Evolutionary conservation across 1,284 basidiomycete species (phyloP), one percentile per base, ranked within the genome.

Genomic region (Ceratobasidium sp.): DNA sequence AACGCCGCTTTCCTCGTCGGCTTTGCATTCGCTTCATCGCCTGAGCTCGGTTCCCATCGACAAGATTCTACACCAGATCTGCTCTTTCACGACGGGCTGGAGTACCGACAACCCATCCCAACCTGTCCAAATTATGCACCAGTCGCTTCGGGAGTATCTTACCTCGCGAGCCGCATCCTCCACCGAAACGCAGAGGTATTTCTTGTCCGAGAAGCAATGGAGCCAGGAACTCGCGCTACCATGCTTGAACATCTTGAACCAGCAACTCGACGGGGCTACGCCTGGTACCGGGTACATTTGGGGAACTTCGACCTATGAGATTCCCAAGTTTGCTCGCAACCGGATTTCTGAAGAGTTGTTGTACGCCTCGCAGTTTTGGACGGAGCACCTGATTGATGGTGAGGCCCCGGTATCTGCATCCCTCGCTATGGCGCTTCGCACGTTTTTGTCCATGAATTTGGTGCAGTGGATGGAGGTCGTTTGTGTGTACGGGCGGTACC

Each of bases 391-490:
- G 6, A 7, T 62, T 9, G 59, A 62, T 37, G 34, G 29, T 40
- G 59, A 62, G 59, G 19, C 37, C 8, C 46, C 46, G 13, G 46
- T 49, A 17, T 62, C 29, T 7, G 59, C 59, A 19, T 9, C 37
- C 8, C 59, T 40, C 19, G 19, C 25, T 37, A 37, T 37, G 32
- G 46, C 46, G 8, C 46, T 49, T 15, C 46, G 46, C 19, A 49
- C 46, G 15, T 49, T 49, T n/a, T n/a, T 49, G 15, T 15, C 46
- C 4, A n/a, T 15, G 46, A 49, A 49, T 15, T 57, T 57, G 54
- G 54, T 57, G 25, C 54, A 57, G 32, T 62, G 59, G 59, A 62
- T 62, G 32, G 59, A 62, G 59, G 9, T 62, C 40, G 37, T 62
- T 9, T n/a, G 29, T 29, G 37, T 40, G 29, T 62, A 37, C 19